phyloP scores from a whole-genome alignment of 495 filamentous ascomycete species.

The Talaromyces thailandensis region DNA sequence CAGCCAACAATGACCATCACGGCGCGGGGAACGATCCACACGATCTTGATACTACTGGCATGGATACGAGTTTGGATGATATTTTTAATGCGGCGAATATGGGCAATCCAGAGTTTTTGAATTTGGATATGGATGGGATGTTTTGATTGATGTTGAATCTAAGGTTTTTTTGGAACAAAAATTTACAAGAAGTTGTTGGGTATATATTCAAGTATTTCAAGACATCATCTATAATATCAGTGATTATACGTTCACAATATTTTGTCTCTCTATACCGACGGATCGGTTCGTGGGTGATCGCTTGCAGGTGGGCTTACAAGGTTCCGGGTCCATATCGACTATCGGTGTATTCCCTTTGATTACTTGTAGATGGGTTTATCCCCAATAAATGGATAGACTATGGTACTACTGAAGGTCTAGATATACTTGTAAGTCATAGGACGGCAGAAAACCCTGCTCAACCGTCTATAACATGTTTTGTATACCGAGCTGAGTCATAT shows the following conservation, averaged over 20 bases:
- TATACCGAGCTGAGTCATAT: not conserved
- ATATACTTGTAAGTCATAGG: not conserved
- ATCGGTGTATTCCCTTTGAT: not conserved
- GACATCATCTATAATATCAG: not conserved
- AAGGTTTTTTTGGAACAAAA: not conserved
- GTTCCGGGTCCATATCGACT: too few species aligned
- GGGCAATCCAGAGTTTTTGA: conserved; percentile 39
- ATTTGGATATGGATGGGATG: conserved; percentile 43
- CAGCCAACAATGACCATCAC: conserved; percentile 17
- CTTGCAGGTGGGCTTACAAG: too few species aligned
- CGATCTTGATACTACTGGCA: conserved; percentile 15
- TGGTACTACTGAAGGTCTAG: not conserved
- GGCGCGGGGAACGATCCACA: not conserved
- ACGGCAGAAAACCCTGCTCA: not conserved
- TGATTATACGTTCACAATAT: not conserved
- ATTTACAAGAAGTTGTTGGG: not conserved
- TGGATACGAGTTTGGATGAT: conserved; percentile 38
- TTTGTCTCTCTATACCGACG: not conserved
- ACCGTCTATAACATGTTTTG: not conserved
- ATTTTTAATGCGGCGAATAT: conserved; percentile 40
- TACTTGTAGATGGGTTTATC: not conserved
- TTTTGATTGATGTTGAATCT: conserved; percentile 16
- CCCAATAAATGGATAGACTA: not conserved
- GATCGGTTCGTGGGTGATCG: not conserved
- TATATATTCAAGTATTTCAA: not conserved